These are phyloP conservation scores for Trametes sp. DNA, from an alignment of 1,284 basidiomycete species.

Conservation along the genomic window DNA sequence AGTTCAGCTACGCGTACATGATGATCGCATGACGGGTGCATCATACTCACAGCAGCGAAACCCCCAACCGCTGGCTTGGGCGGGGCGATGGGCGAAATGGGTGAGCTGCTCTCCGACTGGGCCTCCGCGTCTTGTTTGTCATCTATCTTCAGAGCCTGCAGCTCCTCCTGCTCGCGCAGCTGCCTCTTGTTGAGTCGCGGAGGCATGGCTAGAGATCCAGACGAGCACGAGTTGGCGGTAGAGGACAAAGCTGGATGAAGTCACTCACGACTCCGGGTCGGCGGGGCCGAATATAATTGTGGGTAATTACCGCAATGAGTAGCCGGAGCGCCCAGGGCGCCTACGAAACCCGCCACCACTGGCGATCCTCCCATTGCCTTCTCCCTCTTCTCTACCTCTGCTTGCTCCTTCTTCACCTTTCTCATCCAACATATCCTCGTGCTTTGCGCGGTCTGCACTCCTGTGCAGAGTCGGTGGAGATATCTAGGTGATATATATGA, in stretches of 20 bases:
- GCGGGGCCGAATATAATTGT: background rate
- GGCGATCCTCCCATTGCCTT: no score
- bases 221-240: background rate
- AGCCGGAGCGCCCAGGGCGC: no score
- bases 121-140: constrained; percentile 39
- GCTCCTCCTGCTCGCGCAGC: constrained; percentile 84
- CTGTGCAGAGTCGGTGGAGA: background rate
- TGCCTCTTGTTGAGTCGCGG: constrained; percentile 86
- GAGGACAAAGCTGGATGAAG: constrained; percentile 1
- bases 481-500: constrained; percentile 50
- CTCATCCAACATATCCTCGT: background rate
- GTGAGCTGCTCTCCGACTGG: constrained; percentile 41
- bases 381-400: no score
- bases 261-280: background rate
- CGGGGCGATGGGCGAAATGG: constrained; percentile 33
- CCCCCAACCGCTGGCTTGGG: constrained; percentile 44
- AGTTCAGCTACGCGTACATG: no score
- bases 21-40: no score
- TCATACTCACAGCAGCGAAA: constrained; percentile 65
- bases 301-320: background rate
- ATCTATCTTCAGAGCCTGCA: constrained; percentile 56
- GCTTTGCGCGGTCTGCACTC: background rate
- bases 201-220: constrained; percentile 53
- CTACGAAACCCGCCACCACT: no score
- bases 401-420: background rate